Evolutionary conservation across 1,139 yeast genomes (phyloP).

Genomic region (Arxiozyma heterogenica): DNA sequence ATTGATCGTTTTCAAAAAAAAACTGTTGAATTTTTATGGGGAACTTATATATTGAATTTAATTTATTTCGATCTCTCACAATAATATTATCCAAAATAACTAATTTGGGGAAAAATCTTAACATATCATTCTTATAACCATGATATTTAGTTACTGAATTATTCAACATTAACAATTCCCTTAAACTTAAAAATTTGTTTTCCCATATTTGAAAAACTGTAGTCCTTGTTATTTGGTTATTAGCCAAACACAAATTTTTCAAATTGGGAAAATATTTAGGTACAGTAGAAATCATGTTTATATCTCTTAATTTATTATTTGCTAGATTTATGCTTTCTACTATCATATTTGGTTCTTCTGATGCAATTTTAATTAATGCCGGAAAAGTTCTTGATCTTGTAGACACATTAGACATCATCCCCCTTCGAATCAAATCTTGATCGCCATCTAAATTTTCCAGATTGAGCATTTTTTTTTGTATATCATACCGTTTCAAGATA

Average conservation of each 20-base stretch:
- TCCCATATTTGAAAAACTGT: conserved; percentile 67
- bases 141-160: conserved; percentile 60
- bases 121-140: conserved; percentile 51
- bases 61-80: conserved; percentile 61
- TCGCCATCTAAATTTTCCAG: conserved; percentile 63
- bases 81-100: conserved; percentile 69
- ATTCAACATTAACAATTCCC: conserved; percentile 68
- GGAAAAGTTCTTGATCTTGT: conserved; percentile 76
- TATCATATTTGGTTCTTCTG: conserved; percentile 33
- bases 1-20: conserved; percentile 74
- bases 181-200: conserved; percentile 58
- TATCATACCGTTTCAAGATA: conserved; percentile 57
- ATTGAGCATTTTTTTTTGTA: conserved; percentile 57
- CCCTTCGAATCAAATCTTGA: conserved; percentile 48
- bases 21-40: conserved; percentile 46
- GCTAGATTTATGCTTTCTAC: conserved; percentile 75
- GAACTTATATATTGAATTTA: conserved; percentile 43
- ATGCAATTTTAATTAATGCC: conserved; percentile 81
- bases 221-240: conserved; percentile 55
- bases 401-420: conserved; percentile 52
- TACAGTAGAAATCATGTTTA: conserved; percentile 53
- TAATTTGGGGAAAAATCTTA: conserved; percentile 68
- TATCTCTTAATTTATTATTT: conserved; percentile 56
- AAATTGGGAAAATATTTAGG: conserved; percentile 68
- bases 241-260: conserved; percentile 68